These are phyloP conservation scores for Fusarium siculi DNA, from an alignment of 2,329 filamentous ascomycete species.

Conservation along the genomic window DNA sequence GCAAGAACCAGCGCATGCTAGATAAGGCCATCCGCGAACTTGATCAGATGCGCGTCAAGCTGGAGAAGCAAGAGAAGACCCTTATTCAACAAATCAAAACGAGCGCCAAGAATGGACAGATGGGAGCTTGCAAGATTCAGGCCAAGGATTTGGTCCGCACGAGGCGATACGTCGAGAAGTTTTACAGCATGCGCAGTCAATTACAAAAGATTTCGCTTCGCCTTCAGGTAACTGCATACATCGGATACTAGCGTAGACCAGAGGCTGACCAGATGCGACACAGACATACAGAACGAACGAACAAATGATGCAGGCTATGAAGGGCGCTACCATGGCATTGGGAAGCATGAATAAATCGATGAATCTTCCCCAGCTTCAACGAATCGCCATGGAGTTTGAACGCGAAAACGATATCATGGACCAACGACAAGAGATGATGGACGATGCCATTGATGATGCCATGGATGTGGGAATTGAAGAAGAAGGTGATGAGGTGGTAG, in stretches of 20 bases:
- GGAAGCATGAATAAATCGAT: slow-evolving; percentile 98
- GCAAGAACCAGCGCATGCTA: slow-evolving; percentile 94
- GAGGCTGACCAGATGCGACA: slow-evolving; percentile 18
- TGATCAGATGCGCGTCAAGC: slow-evolving; percentile 92
- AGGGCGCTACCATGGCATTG: slow-evolving; percentile 90
- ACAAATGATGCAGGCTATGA: slow-evolving; percentile 99
- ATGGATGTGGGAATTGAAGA: slow-evolving; percentile 92
- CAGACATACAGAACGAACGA: slow-evolving; percentile 98
- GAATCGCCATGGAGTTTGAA: slow-evolving; percentile 99
- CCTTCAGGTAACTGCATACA: slow-evolving; percentile 74
- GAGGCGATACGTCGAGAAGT: slow-evolving; percentile 94
- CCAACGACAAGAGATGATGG: slow-evolving; percentile 99
- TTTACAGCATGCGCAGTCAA: slow-evolving; percentile 98
- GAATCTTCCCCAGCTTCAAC: slow-evolving; percentile 94
- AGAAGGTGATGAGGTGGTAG: slow-evolving; percentile 95
- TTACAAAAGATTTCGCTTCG: slow-evolving; percentile 94
- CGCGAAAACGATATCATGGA: slow-evolving; percentile 99
- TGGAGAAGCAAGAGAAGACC: slow-evolving; percentile 99
- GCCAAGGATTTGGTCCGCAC: slow-evolving; percentile 96
- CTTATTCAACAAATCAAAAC: slow-evolving; percentile 96
- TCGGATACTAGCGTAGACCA: not conserved
- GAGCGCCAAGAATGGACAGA: slow-evolving; percentile 96
- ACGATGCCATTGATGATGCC: slow-evolving; percentile 96
- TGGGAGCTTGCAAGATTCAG: slow-evolving; percentile 98
- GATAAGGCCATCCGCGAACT: slow-evolving; percentile 98